phyloP scores from a whole-genome alignment of 139 green algal species.

The Protoeuglena noctilucae region DNA sequence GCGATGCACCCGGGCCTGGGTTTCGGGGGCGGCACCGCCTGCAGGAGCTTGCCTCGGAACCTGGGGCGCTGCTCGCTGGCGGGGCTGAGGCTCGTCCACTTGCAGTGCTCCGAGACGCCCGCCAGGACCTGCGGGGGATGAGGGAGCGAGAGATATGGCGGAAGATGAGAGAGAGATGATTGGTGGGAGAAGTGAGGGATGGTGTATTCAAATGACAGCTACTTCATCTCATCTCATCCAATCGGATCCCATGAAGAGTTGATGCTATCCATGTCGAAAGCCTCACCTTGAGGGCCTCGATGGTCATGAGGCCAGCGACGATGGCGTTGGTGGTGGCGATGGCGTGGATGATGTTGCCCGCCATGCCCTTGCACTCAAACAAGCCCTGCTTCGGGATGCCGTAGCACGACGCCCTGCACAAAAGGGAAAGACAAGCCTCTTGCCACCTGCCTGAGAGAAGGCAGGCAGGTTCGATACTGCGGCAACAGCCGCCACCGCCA shows the following conservation, averaged over 20 bases:
- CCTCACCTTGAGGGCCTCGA: constrained; percentile 70
- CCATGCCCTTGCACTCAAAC: constrained; percentile 90
- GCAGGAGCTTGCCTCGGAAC: constrained; percentile 2
- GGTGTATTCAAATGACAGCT: neutral
- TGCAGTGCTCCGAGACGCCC: neutral
- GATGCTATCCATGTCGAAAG: neutral
- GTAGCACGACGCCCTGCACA: too few species aligned
- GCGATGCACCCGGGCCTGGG: neutral
- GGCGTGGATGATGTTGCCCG: constrained; percentile 97
- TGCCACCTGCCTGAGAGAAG: too few species aligned
- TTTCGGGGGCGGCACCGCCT: too few species aligned
- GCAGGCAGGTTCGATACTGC: too few species aligned
- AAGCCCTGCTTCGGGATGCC: constrained; percentile 29
- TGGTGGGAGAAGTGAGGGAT: neutral
- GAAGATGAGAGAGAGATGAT: neutral
- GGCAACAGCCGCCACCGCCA: too few species aligned
- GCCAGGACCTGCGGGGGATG: constrained; percentile 10
- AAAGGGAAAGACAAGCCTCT: too few species aligned
- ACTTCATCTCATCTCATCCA: neutral
- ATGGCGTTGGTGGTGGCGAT: constrained; percentile 98
- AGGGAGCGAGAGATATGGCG: constrained; percentile 12
- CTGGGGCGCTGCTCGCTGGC: neutral
- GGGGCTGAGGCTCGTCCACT: neutral
- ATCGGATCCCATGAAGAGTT: constrained; percentile 4
- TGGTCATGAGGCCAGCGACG: constrained; percentile 71